Evolutionary conservation across 1,284 basidiomycete genomes (phyloP).

Genomic region (Microbotryomycetes sp.): DNA sequence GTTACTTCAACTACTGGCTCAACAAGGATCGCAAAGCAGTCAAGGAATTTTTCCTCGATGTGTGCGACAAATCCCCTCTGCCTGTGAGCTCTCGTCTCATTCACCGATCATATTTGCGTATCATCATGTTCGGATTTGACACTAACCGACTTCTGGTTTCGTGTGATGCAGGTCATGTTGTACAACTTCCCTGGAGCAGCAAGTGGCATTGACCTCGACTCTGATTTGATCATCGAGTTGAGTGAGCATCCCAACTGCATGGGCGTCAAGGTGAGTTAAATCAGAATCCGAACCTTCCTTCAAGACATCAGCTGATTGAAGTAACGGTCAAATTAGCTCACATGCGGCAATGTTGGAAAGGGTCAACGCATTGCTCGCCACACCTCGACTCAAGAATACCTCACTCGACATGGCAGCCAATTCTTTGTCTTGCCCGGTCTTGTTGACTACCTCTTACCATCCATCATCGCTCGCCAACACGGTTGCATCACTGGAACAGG

Average conservation of each 20-base stretch:
- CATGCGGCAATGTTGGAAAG: slow-evolving; percentile 78
- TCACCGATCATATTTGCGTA: too few relatives aligned
- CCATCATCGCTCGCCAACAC: slow-evolving; percentile 57
- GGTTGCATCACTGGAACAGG: slow-evolving; percentile 63
- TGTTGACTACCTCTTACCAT: slow-evolving; percentile 60
- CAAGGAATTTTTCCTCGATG: slow-evolving; percentile 49
- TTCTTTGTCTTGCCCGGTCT: slow-evolving; percentile 47
- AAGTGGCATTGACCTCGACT: slow-evolving; percentile 76
- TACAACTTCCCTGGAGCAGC: slow-evolving; percentile 78
- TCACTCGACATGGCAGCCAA: slow-evolving; percentile 28
- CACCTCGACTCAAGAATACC: slow-evolving; percentile 38
- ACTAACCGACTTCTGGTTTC: too few relatives aligned
- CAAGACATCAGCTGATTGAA: not conserved
- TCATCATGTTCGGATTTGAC: too few relatives aligned
- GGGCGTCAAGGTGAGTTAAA: slow-evolving; percentile 56
- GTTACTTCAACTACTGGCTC: slow-evolving; percentile 48
- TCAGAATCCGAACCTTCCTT: not conserved
- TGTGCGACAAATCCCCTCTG: slow-evolving; percentile 73
- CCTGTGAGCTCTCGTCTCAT: slow-evolving; percentile 53
- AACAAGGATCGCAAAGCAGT: slow-evolving; percentile 46
- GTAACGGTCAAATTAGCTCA: too few relatives aligned
- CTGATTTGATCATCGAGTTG: slow-evolving; percentile 65
- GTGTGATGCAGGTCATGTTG: slow-evolving; percentile 58
- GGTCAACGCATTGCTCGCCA: slow-evolving; percentile 63
- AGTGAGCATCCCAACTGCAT: slow-evolving; percentile 79